A percentile compares a stretch with the other conserved stretches of the same genome.
Conservation (phyloP, 169 alveolate species). For the Theileria annulata region DNA sequence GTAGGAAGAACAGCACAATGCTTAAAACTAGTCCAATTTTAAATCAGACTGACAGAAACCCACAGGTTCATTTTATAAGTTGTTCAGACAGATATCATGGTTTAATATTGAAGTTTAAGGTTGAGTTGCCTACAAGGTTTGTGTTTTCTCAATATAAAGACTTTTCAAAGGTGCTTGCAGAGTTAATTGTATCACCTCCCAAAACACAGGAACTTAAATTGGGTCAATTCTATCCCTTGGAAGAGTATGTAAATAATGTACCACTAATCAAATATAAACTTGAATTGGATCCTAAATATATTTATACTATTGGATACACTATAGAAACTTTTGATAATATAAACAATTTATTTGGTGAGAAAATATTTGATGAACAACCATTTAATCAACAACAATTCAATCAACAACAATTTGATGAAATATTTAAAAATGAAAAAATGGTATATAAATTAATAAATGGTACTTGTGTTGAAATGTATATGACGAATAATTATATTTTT, state of each 20-base stretch:
- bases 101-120: background rate
- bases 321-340: no score
- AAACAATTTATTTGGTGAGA: no score
- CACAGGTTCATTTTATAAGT: background rate
- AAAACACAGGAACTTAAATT: background rate
- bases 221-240: background rate
- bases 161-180: conserved; percentile 16
- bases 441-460: background rate
- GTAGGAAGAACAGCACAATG: background rate
- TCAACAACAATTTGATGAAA: background rate
- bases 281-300: background rate
- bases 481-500: background rate
- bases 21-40: background rate
- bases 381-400: no score
- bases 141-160: conserved; percentile 9
- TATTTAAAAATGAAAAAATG: background rate
- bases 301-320: conserved; percentile 2
- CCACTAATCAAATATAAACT: background rate
- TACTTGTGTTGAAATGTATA: background rate
- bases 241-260: conserved; percentile 3
- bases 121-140: conserved; percentile 1
- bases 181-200: conserved; percentile 2
- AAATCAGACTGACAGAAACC: background rate
- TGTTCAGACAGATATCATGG: conserved; percentile 14
- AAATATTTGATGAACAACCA: no score